These are phyloP conservation scores for Hanseniaspora uvarum DNA, from an alignment of 1,139 yeast genomes.

Conservation along the genomic window DNA sequence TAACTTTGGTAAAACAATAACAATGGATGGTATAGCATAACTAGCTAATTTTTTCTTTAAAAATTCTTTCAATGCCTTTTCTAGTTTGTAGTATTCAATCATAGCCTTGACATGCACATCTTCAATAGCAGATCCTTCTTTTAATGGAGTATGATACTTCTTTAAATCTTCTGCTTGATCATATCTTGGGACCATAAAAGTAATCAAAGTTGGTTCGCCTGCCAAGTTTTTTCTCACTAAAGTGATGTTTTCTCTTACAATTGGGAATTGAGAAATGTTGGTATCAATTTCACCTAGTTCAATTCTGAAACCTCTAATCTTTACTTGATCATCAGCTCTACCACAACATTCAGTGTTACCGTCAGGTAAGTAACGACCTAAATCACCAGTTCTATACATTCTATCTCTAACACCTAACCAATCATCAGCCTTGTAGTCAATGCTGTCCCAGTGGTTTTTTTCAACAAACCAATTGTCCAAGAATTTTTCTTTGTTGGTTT, in stretches of 20 bases:
- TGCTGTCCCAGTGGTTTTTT: slow-evolving; percentile 45
- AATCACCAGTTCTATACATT: slow-evolving; percentile 90
- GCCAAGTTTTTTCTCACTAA: slow-evolving; percentile 87
- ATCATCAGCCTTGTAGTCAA: slow-evolving; percentile 41
- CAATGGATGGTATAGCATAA: slow-evolving; percentile 85
- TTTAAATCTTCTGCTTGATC: slow-evolving; percentile 40
- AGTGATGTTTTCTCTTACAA: slow-evolving; percentile 84
- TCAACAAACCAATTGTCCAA: slow-evolving; percentile 82
- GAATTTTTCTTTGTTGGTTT: slow-evolving; percentile 75
- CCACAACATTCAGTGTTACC: slow-evolving; percentile 98
- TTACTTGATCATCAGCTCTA: slow-evolving; percentile 97
- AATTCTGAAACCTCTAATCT: slow-evolving; percentile 95
- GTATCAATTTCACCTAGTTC: slow-evolving; percentile 98
- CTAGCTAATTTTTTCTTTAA: slow-evolving; percentile 82
- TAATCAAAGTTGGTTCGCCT: slow-evolving; percentile 81
- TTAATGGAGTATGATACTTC: slow-evolving; percentile 32
- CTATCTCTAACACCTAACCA: slow-evolving; percentile 96
- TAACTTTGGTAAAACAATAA: slow-evolving; percentile 73
- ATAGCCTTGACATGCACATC: slow-evolving; percentile 75
- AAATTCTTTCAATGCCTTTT: slow-evolving; percentile 69
- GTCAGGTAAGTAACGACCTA: slow-evolving; percentile 91
- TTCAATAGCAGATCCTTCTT: slow-evolving; percentile 29
- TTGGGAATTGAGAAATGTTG: slow-evolving; percentile 82
- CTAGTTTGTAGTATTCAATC: slow-evolving; percentile 61
- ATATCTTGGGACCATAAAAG: slow-evolving; percentile 81